phyloP scores from a whole-genome alignment of 768 basidiomycete species.

The Termitomyces sp. region DNA sequence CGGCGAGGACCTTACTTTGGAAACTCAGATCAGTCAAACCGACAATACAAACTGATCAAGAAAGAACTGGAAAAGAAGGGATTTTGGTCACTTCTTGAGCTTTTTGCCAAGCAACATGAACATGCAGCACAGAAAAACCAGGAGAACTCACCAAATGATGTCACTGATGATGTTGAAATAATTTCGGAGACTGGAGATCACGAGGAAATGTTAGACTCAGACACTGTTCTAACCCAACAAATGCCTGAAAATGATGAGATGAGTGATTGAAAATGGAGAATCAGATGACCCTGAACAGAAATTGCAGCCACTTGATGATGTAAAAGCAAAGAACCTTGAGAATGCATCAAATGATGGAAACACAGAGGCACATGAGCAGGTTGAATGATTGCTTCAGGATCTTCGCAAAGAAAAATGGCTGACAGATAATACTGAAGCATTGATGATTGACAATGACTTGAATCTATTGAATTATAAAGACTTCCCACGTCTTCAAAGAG shows the following conservation, averaged over 20 bases:
- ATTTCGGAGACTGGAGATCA: background rate
- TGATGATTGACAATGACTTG: background rate
- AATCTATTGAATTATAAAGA: too few relatives aligned
- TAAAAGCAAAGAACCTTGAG: background rate
- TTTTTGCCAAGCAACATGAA: background rate
- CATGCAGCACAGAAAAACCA: background rate
- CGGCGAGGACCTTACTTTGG: background rate
- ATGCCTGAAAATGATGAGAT: background rate
- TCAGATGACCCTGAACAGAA: too few relatives aligned
- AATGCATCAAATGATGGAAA: background rate
- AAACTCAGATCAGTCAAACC: background rate
- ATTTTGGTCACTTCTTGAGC: background rate
- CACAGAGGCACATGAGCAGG: background rate
- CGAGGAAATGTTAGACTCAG: background rate
- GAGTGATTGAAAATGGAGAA: background rate
- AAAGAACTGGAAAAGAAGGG: background rate
- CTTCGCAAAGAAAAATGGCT: background rate
- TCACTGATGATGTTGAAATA: background rate
- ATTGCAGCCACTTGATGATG: background rate
- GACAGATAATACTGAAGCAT: background rate
- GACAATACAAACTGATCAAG: background rate
- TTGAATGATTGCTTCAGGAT: background rate
- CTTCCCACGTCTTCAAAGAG: background rate
- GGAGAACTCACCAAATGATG: background rate
- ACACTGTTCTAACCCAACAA: background rate